Evolutionary conservation across 2,329 filamentous ascomycete genomes (phyloP).

Genomic region (Trichoderma simmonsii): DNA sequence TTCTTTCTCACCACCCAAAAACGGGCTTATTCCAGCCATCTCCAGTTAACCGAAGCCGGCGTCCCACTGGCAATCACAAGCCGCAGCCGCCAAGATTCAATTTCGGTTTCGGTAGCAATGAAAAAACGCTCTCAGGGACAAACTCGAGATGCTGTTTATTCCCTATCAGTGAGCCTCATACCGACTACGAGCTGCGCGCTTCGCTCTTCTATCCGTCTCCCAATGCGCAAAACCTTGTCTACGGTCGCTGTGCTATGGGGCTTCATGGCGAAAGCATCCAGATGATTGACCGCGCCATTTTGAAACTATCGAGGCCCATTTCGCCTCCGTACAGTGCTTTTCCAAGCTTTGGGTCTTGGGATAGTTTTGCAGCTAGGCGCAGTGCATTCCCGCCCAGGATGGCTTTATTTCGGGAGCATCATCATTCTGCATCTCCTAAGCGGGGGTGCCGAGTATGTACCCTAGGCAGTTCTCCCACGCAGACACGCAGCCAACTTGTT

Average conservation of each 20-base stretch:
- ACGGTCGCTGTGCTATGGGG: not conserved
- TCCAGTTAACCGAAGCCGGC: constrained; percentile 14
- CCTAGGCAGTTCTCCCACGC: not conserved
- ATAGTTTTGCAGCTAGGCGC: not conserved
- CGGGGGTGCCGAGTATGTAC: not conserved
- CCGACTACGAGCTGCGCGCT: not conserved
- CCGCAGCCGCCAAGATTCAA: not conserved
- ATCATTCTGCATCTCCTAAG: not conserved
- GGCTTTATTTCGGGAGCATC: not conserved
- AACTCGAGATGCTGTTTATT: not conserved
- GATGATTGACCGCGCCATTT: not conserved
- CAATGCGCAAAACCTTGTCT: not conserved
- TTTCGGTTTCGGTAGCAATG: constrained; percentile 1
- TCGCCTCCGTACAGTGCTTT: constrained; percentile 13
- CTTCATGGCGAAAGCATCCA: not conserved
- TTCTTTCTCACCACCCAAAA: constrained; percentile 15
- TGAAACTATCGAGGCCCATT: not conserved
- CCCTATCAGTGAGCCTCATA: not conserved
- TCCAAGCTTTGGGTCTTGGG: not conserved
- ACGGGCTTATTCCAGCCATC: constrained; percentile 10
- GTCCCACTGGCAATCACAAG: constrained; percentile 4
- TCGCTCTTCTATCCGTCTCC: not conserved
- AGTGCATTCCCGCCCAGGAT: not conserved
- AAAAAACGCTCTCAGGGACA: not conserved
- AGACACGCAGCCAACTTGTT: not conserved